Evolutionary conservation across 805 yeast genomes (phyloP).

Genomic region (Candida ponderosae): DNA sequence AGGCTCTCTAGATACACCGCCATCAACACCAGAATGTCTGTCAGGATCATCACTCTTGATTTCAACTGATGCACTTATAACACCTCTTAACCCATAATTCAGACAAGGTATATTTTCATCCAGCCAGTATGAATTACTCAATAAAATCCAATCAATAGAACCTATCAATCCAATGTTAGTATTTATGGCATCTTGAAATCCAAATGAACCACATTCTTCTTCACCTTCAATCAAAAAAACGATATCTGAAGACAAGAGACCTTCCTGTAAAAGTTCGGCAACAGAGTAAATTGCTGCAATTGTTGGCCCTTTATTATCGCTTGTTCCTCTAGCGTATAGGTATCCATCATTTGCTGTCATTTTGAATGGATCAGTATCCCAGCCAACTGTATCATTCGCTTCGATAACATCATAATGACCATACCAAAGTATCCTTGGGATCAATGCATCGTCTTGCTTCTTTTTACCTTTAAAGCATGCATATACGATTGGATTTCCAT

Average conservation of each 20-base stretch:
- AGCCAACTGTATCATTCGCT: conserved; percentile 51
- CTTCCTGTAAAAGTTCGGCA: conserved; percentile 52
- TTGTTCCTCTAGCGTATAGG: conserved; percentile 84
- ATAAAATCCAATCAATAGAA: conserved; percentile 76
- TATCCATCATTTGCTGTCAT: conserved; percentile 78
- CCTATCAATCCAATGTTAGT: conserved; percentile 50
- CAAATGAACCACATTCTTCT: conserved; percentile 89
- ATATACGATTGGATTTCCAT: conserved; percentile 82
- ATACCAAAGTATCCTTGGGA: conserved; percentile 67
- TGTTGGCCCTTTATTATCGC: conserved; percentile 93
- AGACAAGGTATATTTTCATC: conserved; percentile 85
- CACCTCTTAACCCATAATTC: conserved; percentile 92
- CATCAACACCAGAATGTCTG: conserved; percentile 94
- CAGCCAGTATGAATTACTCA: conserved; percentile 92
- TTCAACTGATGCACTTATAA: conserved; percentile 69
- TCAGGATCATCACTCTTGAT: conserved; percentile 74
- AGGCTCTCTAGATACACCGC: conserved; percentile 87
- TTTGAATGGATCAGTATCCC: conserved; percentile 77
- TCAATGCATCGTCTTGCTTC: conserved; percentile 4
- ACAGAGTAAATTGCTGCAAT: conserved; percentile 83
- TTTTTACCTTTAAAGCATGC: conserved; percentile 55
- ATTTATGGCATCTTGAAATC: conserved; percentile 64
- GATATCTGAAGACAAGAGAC: conserved; percentile 58
- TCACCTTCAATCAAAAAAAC: conserved; percentile 89
- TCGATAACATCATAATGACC: conserved; percentile 96